Evolutionary conservation across 108 stramenopile species (phyloP), one percentile per base, ranked within the genome.

Genomic region (Nannochloropsis salina): DNA sequence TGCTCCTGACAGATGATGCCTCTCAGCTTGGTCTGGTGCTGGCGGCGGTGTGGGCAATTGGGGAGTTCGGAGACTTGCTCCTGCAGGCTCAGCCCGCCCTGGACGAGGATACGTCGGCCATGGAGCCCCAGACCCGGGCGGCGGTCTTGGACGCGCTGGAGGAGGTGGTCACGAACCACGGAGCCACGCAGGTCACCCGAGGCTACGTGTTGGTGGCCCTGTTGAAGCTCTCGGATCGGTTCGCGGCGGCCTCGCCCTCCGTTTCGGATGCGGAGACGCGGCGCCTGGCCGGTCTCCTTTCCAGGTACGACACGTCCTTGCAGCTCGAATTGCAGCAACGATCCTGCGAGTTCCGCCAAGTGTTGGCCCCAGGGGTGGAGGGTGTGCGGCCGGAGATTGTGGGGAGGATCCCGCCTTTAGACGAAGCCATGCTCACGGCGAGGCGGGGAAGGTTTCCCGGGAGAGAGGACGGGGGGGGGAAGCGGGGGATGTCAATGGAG

Each of bases 1-100:
- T 93, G 87, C 94, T 95, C 12, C 88, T 97, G 83, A 88, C 93
- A 80, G 96, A 96, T 45, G 96, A 97, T 80, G 93, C 94, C 11
- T 88, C 93, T 15, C 98, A 97, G 85, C 80, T 87, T 22, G 95
- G 94, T 51, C 92, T 99, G 12, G 86, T 97, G 42, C 91, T 92
- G 40, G 96, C 96, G 41, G 97, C 96, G 12, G 94, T 97, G 81
- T 99, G 98, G 98, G 96, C 95, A 84, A 95, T 96, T 80, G 96
- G 96, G 10, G 96, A 97, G 86, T 94, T 92, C 86, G 95, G 95
- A 2, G 94, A 94, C 86, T 86, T 93, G 31, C 40, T 41, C 22
- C 81, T 81, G 6, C 81, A 31, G 12, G 22, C 40, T 4, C 61
- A 84, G 45, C 83, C 74, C 4, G 43, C 82, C 3, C 87, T 18